Evolutionary conservation across 371 early-diverging fungal species (phyloP), one percentile per base, ranked within the genome.

Genomic region (Mortierella sp.): DNA sequence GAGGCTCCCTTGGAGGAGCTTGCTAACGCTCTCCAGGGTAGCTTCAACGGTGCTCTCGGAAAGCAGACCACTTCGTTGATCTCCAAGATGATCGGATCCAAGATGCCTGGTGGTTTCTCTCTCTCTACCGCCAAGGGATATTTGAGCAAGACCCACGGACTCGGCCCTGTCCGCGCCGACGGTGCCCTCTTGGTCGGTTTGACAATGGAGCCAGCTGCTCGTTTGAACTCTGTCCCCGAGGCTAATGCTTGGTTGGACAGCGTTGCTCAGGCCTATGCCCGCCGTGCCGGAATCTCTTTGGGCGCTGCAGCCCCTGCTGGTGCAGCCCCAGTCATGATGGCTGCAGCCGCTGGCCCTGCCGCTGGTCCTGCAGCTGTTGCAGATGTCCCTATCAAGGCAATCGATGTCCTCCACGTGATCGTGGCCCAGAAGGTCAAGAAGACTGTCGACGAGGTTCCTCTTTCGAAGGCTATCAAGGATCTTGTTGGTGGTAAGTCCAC

Each of bases 401-500:
- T 88, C n/a, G 95, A 96, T 43, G 86, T 97, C 21, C 85, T 97
- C 44, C 89, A 89, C 48, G 92, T 91, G 28, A 86, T 97, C 62
- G 91, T 98, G 74, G 95, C 97, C 23, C 95, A 96, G 72, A 98
- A 97, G 85, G 85, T 96, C 64, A 96, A 96, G 87, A 95, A 95
- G 81, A 81, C 94, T 6, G 81, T 94, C 9, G 85, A 84, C 23
- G 95, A 96, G 57, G 84, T 97, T 28, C 88, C 94, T 16, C 81
- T 90, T 45, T 81, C 86, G 68, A 94, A 94, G 85, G 89, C 94
- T 30, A 93, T 98, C 83, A 96, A 95, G 86, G 98, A 97, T 63
- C 89, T 98, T 57, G 95, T 95, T 25, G 96, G 96, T 57, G 98
- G 98, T 74, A 97, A 97, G 83, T 94, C 95, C 9, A 98, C 98